Evolutionary conservation across 345 rosid species (phyloP), one percentile per base, ranked within the genome.

Genomic region (Hibiscus syriacus): DNA sequence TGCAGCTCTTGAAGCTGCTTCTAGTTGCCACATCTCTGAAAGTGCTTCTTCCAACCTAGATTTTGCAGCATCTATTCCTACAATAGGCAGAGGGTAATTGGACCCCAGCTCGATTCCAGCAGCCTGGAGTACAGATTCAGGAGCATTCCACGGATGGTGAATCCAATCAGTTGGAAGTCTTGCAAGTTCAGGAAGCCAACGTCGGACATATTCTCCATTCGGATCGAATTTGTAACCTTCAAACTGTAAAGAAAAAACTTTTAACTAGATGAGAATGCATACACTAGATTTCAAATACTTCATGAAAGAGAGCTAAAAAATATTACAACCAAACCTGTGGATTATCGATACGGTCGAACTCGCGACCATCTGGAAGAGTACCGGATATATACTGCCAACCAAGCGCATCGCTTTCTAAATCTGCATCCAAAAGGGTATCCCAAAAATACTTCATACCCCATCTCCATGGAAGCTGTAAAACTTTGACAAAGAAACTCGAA

Each of bases 381-480:
- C 99, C 97, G 0, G 99, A 84, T 53, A 94, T 94, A 77, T 94
- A 90, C 67, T 94, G 99, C 97, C 99, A 94, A 73, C 99, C 99
- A 46, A 94, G 97, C 64, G 97, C 88, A 76, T 94, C 99, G 9
- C 99, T 94, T 72, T 94, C 99, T 72, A 94, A 79, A 77, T 94
- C 99, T 0, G 99, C 97, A 78, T 94, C 99, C 64, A 94, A 81
- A 60, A 94, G 92, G 57, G 97, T 94, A 77, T 94, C 99, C 99
- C 99, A 94, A 76, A 90, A 94, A 72, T 94, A 94, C 80, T 94
- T 90, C 99, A 94, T 94, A 48, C 99, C 99, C 99, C 99, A 94
- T 81, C 95, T 73, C 99, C 99, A 94, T 1, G 99, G 99, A 72
- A 94, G 87, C 76, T 89, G 96, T 55, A 94, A 79, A 74, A 94